Conservation (phyloP, 1,139 yeast genomes). For the Petasospora fabianii region DNA sequence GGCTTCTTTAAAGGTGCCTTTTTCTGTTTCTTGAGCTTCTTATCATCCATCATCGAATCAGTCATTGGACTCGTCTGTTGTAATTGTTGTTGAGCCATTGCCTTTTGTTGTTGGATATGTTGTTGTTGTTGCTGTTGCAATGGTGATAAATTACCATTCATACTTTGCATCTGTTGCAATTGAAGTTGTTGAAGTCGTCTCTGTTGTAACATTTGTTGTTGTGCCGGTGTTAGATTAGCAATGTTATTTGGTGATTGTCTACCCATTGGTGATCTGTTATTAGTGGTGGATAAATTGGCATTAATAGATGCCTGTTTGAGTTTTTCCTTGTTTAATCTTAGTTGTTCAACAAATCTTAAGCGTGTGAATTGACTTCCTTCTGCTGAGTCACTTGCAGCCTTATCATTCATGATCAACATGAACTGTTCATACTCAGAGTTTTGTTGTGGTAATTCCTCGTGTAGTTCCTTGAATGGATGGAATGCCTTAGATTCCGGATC, state of each 20-base stretch:
- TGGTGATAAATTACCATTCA: slow-evolving; percentile 7
- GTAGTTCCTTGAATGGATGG: slow-evolving; percentile 45
- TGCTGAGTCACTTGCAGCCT: slow-evolving; percentile 26
- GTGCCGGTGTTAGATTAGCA: slow-evolving; percentile 20
- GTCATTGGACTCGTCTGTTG: slow-evolving; percentile 16
- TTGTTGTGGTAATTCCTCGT: slow-evolving; percentile 68
- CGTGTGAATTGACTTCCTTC: slow-evolving; percentile 42
- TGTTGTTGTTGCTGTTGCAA: slow-evolving; percentile 21
- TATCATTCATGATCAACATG: slow-evolving; percentile 52
- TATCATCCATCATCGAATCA: slow-evolving; percentile 6
- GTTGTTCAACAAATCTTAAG: slow-evolving; percentile 46
- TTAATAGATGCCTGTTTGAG: slow-evolving; percentile 38
- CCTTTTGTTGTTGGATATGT: slow-evolving; percentile 21
- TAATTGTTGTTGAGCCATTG: slow-evolving; percentile 21
- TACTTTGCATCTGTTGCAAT: slow-evolving; percentile 15
- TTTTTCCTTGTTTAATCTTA: slow-evolving; percentile 40
- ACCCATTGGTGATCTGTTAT: slow-evolving; percentile 9
- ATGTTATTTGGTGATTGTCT: slow-evolving; percentile 5
- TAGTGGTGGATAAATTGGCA: slow-evolving; percentile 26
- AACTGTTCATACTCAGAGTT: slow-evolving; percentile 87
- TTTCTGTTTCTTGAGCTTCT: slow-evolving; percentile 19
- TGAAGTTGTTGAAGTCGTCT: slow-evolving; percentile 17
- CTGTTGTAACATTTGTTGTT: slow-evolving; percentile 22
- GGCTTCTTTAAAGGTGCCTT: slow-evolving; percentile 18
- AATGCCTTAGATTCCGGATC: slow-evolving; percentile 40